These are phyloP conservation scores for Dimocarpus longan DNA, from an alignment of 345 rosid genomes.

Conservation along the genomic window DNA sequence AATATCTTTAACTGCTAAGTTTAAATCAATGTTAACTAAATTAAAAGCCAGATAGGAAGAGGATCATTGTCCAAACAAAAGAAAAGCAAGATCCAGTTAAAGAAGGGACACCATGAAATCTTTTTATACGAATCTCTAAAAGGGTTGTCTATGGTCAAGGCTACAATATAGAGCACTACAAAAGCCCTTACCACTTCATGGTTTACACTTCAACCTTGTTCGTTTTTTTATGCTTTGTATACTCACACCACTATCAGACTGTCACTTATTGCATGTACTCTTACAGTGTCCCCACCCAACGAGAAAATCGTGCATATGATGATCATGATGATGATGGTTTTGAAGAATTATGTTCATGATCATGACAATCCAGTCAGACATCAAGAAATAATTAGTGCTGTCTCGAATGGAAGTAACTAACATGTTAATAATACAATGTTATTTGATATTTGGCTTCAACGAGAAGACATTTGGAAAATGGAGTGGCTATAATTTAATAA, in stretches of 20 bases:
- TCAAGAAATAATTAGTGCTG: conserved; percentile 6
- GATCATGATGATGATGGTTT: background rate
- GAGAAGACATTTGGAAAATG: background rate
- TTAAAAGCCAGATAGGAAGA: background rate
- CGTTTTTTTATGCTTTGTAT: background rate
- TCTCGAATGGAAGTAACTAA: background rate
- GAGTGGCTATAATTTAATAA: background rate
- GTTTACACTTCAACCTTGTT: background rate
- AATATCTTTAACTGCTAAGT: too few relatives aligned
- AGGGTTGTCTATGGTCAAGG: conserved; percentile 1
- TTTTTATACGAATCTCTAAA: background rate
- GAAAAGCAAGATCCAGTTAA: too few relatives aligned
- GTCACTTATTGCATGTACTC: background rate
- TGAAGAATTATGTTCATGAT: background rate
- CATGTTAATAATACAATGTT: background rate
- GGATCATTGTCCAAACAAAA: background rate
- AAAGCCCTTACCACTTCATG: background rate
- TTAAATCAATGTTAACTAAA: too few relatives aligned
- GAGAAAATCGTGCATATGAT: background rate
- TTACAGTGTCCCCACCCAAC: background rate
- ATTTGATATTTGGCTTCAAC: too few relatives aligned
- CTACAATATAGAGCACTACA: background rate
- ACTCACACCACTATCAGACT: background rate
- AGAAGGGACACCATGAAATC: too few relatives aligned
- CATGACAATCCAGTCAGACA: conserved; percentile 10